Conservation (phyloP, 306 rosid genomes). For the Elaeagnus macrophylla region DNA sequence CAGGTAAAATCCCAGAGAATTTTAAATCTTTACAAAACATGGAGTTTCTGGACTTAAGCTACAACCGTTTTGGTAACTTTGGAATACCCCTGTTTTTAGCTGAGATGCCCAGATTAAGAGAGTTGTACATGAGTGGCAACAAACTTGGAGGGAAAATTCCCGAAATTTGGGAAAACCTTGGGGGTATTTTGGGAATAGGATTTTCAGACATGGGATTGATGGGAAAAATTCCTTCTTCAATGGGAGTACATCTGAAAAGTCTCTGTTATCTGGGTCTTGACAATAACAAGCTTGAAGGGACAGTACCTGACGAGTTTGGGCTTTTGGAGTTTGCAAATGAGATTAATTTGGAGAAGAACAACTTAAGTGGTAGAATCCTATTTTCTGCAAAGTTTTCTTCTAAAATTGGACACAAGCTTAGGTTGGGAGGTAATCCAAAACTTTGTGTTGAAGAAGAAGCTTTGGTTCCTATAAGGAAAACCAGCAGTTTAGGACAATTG, state of each 20-base stretch:
- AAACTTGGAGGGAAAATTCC: slow-evolving; percentile 65
- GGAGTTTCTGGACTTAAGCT: slow-evolving; percentile 69
- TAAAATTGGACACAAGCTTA: slow-evolving; percentile 36
- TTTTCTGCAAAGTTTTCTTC: slow-evolving; percentile 21
- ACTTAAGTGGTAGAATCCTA: slow-evolving; percentile 50
- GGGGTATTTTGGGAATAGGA: slow-evolving; percentile 40
- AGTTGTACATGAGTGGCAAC: slow-evolving; percentile 64
- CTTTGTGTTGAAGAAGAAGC: slow-evolving; percentile 43
- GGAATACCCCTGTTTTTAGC: slow-evolving; percentile 55
- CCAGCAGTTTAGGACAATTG: slow-evolving; percentile 22
- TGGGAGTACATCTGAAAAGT: slow-evolving; percentile 50
- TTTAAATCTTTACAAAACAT: slow-evolving; percentile 25
- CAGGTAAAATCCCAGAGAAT: slow-evolving; percentile 51
- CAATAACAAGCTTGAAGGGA: slow-evolving; percentile 60
- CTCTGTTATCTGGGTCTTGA: slow-evolving; percentile 62
- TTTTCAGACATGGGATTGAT: slow-evolving; percentile 53
- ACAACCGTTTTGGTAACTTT: slow-evolving; percentile 45
- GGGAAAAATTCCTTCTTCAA: slow-evolving; percentile 61
- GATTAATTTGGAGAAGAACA: slow-evolving; percentile 77
- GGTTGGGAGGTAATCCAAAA: slow-evolving; percentile 50
- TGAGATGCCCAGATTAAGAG: slow-evolving; percentile 40
- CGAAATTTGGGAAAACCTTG: slow-evolving; percentile 56
- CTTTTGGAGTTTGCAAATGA: slow-evolving; percentile 37
- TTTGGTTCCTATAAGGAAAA: neutral
- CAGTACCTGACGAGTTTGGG: slow-evolving; percentile 53